Conservation (phyloP, 805 yeast genomes). For the Candida sphagnicola region DNA sequence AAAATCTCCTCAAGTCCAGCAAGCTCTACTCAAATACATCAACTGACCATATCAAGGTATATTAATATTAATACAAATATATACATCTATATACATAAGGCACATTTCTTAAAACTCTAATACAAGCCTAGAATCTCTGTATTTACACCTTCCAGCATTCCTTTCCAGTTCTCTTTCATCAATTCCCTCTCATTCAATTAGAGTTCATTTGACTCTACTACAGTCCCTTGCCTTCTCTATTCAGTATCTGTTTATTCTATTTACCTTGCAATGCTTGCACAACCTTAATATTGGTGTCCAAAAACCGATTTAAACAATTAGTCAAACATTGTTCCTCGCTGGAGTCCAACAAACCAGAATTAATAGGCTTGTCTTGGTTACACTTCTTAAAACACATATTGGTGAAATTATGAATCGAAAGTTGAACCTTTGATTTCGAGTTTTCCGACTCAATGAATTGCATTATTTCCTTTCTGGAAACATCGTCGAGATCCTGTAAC, state of each 20-base stretch:
- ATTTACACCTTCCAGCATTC: no score
- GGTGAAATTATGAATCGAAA: conserved; percentile 83
- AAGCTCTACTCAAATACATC: background rate
- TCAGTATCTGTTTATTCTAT: background rate
- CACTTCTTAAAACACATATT: conserved; percentile 90
- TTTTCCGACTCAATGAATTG: conserved; percentile 78
- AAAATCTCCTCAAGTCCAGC: background rate
- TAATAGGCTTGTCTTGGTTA: conserved; percentile 43
- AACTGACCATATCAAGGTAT: no score
- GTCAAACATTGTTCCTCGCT: conserved; percentile 70
- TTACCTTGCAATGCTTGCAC: conserved; percentile 52
- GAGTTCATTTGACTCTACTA: background rate
- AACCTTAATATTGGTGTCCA: conserved; percentile 83
- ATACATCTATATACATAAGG: background rate
- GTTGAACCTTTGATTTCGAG: conserved; percentile 82
- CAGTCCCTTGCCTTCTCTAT: background rate
- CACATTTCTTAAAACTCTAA: no score
- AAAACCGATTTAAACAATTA: conserved; percentile 80
- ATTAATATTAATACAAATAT: no score
- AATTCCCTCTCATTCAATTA: no score
- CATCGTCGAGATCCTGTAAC: conserved; percentile 50
- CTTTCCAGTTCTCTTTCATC: no score
- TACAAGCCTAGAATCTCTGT: no score
- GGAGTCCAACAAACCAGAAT: conserved; percentile 45
- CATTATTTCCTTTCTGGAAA: conserved; percentile 68